A percentile compares a stretch with the other conserved stretches of the same genome.
These are phyloP conservation scores for Lycium ferocissimum DNA, from an alignment of 257 asterid genomes.

Conservation along the genomic window DNA sequence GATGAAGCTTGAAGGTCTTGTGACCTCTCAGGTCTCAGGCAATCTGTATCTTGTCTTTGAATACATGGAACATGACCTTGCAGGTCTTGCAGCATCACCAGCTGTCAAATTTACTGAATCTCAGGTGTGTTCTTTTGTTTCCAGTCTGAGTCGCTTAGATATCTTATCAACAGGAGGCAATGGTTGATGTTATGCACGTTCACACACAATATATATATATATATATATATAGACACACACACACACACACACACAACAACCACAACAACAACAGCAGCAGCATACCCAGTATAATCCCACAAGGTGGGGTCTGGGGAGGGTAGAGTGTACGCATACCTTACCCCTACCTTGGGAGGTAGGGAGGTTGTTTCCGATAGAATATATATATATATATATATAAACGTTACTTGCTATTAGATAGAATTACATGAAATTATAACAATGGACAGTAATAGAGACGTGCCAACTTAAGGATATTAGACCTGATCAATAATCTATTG, in stretches of 20 bases:
- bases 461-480: not conserved
- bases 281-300: no score
- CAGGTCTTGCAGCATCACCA: slow-evolving; percentile 84
- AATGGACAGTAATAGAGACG: not conserved
- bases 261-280: no score
- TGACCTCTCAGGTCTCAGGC: slow-evolving; percentile 85
- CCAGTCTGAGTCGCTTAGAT: slow-evolving; percentile 20
- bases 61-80: slow-evolving; percentile 95
- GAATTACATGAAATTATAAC: not conserved
- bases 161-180: not conserved
- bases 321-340: no score
- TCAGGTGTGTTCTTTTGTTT: slow-evolving; percentile 58
- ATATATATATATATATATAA: not conserved
- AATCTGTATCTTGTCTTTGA: slow-evolving; percentile 86
- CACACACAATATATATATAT: not conserved
- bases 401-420: slow-evolving; percentile 9
- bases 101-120: slow-evolving; percentile 70
- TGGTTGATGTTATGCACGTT: not conserved
- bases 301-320: no score
- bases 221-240: not conserved
- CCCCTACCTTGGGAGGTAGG: no score
- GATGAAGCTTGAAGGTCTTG: slow-evolving; percentile 92
- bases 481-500: slow-evolving; percentile 5
- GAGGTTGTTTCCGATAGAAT: no score
- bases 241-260: no score